Evolutionary conservation across 331 rosid genomes (phyloP).

Genomic region (Spiraea crenata): DNA sequence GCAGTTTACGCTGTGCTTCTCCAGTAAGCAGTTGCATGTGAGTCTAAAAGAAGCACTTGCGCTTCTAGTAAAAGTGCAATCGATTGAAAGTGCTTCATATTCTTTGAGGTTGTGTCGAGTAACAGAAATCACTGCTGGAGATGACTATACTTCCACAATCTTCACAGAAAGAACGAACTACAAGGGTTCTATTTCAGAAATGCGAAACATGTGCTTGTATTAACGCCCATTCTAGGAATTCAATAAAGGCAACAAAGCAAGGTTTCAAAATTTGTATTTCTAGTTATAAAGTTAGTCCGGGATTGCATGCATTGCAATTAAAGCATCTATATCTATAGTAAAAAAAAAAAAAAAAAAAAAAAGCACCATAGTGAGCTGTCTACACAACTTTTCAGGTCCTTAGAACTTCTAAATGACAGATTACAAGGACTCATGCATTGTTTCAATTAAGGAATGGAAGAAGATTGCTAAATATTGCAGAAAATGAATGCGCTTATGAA

Average conservation of each 20-base stretch:
- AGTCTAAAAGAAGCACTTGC: background rate
- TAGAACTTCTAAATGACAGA: background rate
- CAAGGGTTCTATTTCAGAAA: background rate
- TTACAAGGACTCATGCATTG: background rate
- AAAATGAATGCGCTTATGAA: constrained; percentile 6
- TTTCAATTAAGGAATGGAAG: background rate
- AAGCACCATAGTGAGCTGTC: background rate
- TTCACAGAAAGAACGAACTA: background rate
- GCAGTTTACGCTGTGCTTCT: background rate
- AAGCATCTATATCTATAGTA: background rate
- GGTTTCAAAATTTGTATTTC: background rate
- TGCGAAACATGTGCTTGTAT: background rate
- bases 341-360: background rate
- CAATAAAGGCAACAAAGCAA: background rate
- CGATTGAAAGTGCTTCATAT: background rate
- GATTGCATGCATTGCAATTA: background rate
- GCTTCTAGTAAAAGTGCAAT: background rate
- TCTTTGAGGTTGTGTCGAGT: too few relatives aligned
- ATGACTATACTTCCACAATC: too few relatives aligned
- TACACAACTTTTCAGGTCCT: constrained; percentile 2
- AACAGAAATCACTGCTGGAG: too few relatives aligned
- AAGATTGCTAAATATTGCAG: constrained; percentile 19
- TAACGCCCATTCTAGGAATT: background rate
- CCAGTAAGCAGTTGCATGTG: background rate
- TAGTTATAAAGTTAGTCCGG: background rate